Percentiles rank a stretch among this genome's conserved stretches.
Evolutionary conservation across 805 yeast genomes (phyloP).

Genomic region (Teunomyces atbi): DNA sequence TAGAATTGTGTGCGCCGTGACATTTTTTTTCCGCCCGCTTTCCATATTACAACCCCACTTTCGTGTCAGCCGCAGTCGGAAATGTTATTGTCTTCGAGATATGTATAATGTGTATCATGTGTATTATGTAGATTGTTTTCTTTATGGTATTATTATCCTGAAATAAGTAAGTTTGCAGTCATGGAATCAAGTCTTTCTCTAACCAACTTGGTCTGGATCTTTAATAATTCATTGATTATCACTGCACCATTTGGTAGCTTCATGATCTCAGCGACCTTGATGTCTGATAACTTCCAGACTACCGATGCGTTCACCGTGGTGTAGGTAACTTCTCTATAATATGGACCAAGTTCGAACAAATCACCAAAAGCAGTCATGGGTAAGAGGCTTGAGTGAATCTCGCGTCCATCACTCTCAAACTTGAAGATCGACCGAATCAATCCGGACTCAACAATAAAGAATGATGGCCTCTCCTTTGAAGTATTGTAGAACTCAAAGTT

Average conservation of each 20-base stretch:
- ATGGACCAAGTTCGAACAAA: conserved; percentile 28
- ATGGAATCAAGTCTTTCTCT: conserved; percentile 73
- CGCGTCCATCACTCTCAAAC: conserved; percentile 38
- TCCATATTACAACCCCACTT: neutral
- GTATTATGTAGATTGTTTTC: neutral
- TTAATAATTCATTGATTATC: conserved; percentile 61
- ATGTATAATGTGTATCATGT: neutral
- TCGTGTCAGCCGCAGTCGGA: neutral
- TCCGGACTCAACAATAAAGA: conserved; percentile 55
- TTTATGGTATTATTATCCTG: conserved; percentile 34
- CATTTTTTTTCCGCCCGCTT: neutral
- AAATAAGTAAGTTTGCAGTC: conserved; percentile 71
- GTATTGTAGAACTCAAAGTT: conserved; percentile 49
- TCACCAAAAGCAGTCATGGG: conserved; percentile 81
- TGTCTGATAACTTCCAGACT: conserved; percentile 64
- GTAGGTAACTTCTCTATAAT: conserved; percentile 45
- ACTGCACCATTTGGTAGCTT: conserved; percentile 44
- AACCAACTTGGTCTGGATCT: conserved; percentile 58
- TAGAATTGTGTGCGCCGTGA: neutral
- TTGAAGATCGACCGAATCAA: conserved; percentile 36
- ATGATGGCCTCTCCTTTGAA: conserved; percentile 44
- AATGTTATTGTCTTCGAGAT: too few species aligned
- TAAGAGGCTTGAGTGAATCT: conserved; percentile 46
- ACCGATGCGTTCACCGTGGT: conserved; percentile 60
- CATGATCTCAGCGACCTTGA: conserved; percentile 45